These are phyloP conservation scores for Caryopteris hybrid DNA, from an alignment of 305 asterid genomes.

Conservation along the genomic window DNA sequence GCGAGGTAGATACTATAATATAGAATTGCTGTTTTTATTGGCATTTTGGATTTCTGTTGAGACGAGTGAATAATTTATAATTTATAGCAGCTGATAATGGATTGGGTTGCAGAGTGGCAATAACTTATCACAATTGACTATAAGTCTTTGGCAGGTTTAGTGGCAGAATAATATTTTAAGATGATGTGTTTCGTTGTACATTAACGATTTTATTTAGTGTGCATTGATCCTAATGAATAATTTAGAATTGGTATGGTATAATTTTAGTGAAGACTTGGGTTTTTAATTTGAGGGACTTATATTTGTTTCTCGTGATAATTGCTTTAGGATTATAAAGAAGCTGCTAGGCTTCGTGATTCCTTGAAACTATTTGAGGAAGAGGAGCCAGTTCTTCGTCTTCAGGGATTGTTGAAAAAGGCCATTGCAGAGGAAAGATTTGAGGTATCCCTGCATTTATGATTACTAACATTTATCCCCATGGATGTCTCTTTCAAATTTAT, in stretches of 20 bases:
- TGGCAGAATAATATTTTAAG: neutral
- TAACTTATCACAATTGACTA: neutral
- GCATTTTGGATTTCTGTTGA: too few species aligned
- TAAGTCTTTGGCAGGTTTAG: neutral
- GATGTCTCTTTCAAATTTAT: neutral
- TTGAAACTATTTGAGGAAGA: slow-evolving; percentile 65
- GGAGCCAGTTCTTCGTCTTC: slow-evolving; percentile 67
- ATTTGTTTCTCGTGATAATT: neutral
- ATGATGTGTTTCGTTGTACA: neutral
- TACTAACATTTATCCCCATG: neutral
- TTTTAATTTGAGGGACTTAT: neutral
- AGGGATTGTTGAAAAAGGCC: slow-evolving; percentile 66
- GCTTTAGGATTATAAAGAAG: slow-evolving; percentile 71
- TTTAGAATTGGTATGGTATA: neutral
- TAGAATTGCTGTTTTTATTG: neutral
- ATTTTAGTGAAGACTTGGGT: neutral
- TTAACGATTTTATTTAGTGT: neutral
- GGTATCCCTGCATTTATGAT: slow-evolving; percentile 29
- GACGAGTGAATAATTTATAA: too few species aligned
- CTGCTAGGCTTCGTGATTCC: slow-evolving; percentile 82
- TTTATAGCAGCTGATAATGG: too few species aligned
- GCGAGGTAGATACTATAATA: neutral
- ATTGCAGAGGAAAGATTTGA: slow-evolving; percentile 68
- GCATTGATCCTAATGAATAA: neutral
- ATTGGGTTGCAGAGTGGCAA: neutral